Conservation (phyloP, 2,329 filamentous ascomycete genomes). For the Diplodia sapinea region DNA sequence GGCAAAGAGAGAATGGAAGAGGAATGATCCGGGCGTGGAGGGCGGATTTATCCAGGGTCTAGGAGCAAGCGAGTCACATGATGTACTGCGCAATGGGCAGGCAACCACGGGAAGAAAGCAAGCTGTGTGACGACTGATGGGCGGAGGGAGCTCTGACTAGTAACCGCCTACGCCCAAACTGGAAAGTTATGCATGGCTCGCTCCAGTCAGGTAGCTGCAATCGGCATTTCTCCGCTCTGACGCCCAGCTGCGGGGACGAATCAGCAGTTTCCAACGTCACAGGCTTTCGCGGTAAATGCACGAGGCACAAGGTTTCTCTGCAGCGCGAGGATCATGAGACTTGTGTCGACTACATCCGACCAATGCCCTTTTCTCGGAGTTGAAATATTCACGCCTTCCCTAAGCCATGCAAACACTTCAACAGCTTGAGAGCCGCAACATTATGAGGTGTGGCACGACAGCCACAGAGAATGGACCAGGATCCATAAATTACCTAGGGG, state of each 20-base stretch:
- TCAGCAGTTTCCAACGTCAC: too few relatives aligned
- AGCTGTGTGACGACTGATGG: neutral
- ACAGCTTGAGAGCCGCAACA: neutral
- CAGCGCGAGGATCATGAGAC: neutral
- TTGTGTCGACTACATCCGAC: neutral
- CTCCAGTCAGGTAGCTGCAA: neutral
- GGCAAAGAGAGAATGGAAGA: too few relatives aligned
- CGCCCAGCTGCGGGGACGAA: too few relatives aligned
- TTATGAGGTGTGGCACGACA: neutral
- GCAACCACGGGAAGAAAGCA: too few relatives aligned
- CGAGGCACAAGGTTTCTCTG: neutral
- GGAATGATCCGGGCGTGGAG: too few relatives aligned
- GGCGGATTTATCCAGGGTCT: too few relatives aligned
- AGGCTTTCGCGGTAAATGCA: too few relatives aligned
- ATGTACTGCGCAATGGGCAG: too few relatives aligned
- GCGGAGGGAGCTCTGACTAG: neutral
- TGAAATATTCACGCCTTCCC: neutral
- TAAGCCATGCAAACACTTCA: neutral
- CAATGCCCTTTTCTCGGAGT: neutral
- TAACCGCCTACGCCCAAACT: neutral
- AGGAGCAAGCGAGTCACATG: too few relatives aligned
- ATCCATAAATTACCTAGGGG: neutral
- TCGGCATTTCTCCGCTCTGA: too few relatives aligned
- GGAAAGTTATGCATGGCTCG: neutral
- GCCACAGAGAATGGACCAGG: neutral